A percentile compares a stretch with the other conserved stretches of the same genome.
Evolutionary conservation across 495 filamentous ascomycete genomes (phyloP).

Genomic region (Lasiosphaeriaceae sp.): DNA sequence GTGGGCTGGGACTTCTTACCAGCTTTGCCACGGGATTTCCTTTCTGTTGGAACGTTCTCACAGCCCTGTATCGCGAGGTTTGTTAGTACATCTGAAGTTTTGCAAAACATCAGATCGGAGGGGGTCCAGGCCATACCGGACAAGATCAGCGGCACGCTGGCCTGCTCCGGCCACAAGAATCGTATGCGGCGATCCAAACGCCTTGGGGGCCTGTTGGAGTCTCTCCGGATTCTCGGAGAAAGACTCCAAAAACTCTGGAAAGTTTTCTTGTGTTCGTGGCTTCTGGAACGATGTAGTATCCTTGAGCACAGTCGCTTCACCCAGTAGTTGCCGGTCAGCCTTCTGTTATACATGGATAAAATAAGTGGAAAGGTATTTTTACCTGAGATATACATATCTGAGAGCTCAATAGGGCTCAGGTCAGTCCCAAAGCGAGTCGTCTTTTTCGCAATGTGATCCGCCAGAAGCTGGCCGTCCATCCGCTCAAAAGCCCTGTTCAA

Average conservation of each 20-base stretch:
- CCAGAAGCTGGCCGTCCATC: conserved; percentile 78
- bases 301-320: conserved; percentile 36
- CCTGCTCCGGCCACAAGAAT: conserved; percentile 76
- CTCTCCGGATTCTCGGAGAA: conserved; percentile 52
- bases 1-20: conserved; percentile 23
- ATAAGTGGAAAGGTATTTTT: conserved; percentile 17
- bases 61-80: conserved; percentile 44
- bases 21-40: conserved; percentile 77
- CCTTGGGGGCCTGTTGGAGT: conserved; percentile 59
- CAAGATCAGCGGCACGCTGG: conserved; percentile 73
- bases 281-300: conserved; percentile 73
- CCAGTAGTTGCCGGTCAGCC: conserved; percentile 1
- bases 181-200: conserved; percentile 80
- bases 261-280: conserved; percentile 58
- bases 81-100: neutral
- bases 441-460: conserved; percentile 80
- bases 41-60: conserved; percentile 75
- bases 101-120: neutral
- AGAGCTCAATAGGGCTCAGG: conserved; percentile 75
- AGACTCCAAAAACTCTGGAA: conserved; percentile 72
- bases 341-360: neutral
- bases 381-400: conserved; percentile 80
- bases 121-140: conserved; percentile 46
- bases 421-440: conserved; percentile 73
- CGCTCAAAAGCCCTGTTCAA: conserved; percentile 75